These are phyloP conservation scores for Colletotrichum orbiculare DNA, from an alignment of 2,329 filamentous ascomycete species.

Conservation along the genomic window DNA sequence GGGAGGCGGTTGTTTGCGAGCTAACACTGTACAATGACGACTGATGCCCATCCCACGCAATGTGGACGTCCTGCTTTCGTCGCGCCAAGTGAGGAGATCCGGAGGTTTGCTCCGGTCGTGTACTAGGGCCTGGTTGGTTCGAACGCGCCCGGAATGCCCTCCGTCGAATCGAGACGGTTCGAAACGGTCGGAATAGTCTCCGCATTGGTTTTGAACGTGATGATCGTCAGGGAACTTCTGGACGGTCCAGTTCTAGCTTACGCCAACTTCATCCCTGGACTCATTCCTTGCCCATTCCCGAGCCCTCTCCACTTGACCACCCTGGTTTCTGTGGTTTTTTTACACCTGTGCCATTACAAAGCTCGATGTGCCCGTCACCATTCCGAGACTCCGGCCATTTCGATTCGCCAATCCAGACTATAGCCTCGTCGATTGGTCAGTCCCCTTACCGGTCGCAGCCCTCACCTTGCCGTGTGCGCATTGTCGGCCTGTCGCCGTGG, in stretches of 20 bases:
- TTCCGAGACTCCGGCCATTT: too few species aligned
- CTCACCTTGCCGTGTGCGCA: neutral
- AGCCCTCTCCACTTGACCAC: neutral
- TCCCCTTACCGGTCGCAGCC: neutral
- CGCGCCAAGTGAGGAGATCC: conserved; percentile 1
- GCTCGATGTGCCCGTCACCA: too few species aligned
- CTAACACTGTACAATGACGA: conserved; percentile 27
- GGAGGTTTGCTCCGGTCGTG: conserved; percentile 14
- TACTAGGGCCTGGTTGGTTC: neutral
- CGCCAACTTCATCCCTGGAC: conserved; percentile 5
- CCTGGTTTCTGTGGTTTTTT: neutral
- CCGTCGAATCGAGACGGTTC: neutral
- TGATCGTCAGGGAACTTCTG: conserved; percentile 8
- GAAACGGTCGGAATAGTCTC: neutral
- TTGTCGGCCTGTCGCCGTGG: too few species aligned
- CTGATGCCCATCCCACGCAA: neutral
- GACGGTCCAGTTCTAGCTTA: neutral
- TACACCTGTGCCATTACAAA: neutral
- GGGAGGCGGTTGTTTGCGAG: neutral
- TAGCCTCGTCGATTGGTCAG: neutral
- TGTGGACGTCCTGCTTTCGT: conserved; percentile 23
- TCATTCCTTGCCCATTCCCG: conserved; percentile 1
- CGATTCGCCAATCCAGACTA: too few species aligned
- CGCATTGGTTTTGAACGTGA: neutral
- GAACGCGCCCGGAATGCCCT: neutral